phyloP scores from a whole-genome alignment of 73 alveolate genomes.

The Tetrahymena thermophila region DNA sequence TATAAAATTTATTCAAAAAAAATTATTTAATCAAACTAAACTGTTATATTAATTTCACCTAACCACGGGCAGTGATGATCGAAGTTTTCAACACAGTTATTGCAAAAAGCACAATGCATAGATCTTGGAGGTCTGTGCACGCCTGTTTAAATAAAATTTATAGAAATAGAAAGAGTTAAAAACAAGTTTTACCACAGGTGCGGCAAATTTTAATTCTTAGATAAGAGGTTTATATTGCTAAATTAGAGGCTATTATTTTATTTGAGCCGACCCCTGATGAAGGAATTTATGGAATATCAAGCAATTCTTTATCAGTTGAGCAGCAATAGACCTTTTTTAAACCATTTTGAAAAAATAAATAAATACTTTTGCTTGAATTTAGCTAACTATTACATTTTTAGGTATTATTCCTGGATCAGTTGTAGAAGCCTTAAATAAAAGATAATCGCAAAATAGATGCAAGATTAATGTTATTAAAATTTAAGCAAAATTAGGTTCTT shows the following conservation, averaged over 20 bases:
- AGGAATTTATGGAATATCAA: background rate
- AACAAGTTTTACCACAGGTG: conserved; percentile 13
- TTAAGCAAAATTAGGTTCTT: background rate
- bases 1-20: too few relatives aligned
- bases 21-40: background rate
- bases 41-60: background rate
- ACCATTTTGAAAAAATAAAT: background rate
- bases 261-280: background rate
- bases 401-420: conserved; percentile 46
- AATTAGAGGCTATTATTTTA: background rate
- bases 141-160: background rate
- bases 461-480: background rate
- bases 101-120: conserved; percentile 61
- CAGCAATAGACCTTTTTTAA: background rate
- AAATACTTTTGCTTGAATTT: background rate
- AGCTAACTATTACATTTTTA: conserved; percentile 10
- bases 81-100: conserved; percentile 58
- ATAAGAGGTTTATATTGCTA: background rate
- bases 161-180: background rate
- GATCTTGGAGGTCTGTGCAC: conserved; percentile 57
- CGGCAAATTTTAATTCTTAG: conserved; percentile 31
- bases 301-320: background rate
- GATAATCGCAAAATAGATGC: background rate
- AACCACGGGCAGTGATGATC: conserved; percentile 77
- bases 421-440: conserved; percentile 10